phyloP scores from a whole-genome alignment of 2,329 filamentous ascomycete genomes.

The Sclerotinia trifoliorum region DNA sequence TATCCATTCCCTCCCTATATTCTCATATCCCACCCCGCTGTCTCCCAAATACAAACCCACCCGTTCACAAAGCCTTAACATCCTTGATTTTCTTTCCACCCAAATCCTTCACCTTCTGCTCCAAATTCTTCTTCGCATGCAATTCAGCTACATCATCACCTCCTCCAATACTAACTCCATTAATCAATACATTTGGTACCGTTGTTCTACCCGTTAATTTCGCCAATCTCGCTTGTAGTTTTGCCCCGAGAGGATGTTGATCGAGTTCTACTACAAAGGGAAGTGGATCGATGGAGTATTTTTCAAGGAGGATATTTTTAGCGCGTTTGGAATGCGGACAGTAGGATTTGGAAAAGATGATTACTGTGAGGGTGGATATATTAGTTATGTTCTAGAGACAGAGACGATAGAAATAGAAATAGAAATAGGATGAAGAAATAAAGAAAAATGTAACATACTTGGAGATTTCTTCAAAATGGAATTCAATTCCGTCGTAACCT shows the following conservation, averaged over 20 bases:
- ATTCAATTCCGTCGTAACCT: slow-evolving; percentile 71
- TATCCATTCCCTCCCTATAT: background rate
- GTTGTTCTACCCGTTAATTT: slow-evolving; percentile 77
- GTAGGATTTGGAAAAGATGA: slow-evolving; percentile 95
- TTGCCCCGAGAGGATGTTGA: slow-evolving; percentile 68
- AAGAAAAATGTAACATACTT: slow-evolving; percentile 53
- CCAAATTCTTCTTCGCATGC: slow-evolving; percentile 63
- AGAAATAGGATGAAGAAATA: background rate
- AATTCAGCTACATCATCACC: slow-evolving; percentile 80
- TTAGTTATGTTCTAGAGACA: slow-evolving; percentile 7
- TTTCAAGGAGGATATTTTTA: slow-evolving; percentile 79
- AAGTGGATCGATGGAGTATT: slow-evolving; percentile 77
- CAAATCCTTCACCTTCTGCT: slow-evolving; percentile 69
- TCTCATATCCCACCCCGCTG: too few relatives aligned
- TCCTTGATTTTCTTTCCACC: slow-evolving; percentile 61
- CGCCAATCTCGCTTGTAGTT: slow-evolving; percentile 69
- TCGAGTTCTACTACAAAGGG: slow-evolving; percentile 93
- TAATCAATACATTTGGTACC: slow-evolving; percentile 88
- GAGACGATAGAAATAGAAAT: background rate
- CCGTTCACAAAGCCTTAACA: background rate
- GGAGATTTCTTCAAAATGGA: slow-evolving; percentile 80
- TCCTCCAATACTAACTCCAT: slow-evolving; percentile 85
- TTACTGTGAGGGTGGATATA: slow-evolving; percentile 57
- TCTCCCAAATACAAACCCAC: too few relatives aligned
- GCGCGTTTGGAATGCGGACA: slow-evolving; percentile 84